phyloP scores from a whole-genome alignment of 2,329 filamentous ascomycete genomes.

The Colletotrichum ledebouriae region DNA sequence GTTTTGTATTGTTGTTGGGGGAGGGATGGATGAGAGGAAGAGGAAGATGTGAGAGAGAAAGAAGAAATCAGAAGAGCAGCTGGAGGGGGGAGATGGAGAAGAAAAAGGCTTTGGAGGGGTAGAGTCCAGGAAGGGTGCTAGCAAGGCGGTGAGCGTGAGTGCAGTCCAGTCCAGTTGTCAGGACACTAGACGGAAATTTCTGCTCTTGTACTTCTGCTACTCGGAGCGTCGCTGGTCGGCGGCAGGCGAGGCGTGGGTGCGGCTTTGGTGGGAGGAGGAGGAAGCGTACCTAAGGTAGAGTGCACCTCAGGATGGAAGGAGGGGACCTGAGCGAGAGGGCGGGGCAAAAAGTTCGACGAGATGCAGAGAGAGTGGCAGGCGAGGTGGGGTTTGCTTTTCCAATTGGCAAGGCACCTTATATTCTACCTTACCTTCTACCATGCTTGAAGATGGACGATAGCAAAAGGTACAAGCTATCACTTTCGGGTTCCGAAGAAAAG shows the following conservation, averaged over 20 bases:
- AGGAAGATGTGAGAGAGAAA: constrained; percentile 26
- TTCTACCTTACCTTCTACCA: background rate
- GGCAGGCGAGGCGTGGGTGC: background rate
- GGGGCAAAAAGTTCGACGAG: constrained; percentile 41
- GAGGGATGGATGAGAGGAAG: constrained; percentile 34
- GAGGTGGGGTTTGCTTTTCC: constrained; percentile 31
- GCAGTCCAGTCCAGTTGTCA: background rate
- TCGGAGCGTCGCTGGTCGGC: constrained; percentile 18
- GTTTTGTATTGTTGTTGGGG: constrained; percentile 39
- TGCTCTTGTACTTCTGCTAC: constrained; percentile 20
- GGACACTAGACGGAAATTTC: constrained; percentile 36
- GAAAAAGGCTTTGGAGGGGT: constrained; percentile 37
- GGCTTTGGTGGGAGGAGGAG: background rate
- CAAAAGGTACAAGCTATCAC: constrained; percentile 22
- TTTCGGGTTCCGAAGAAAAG: background rate
- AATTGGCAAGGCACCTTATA: no score
- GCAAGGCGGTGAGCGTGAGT: constrained; percentile 17
- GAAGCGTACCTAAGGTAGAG: background rate
- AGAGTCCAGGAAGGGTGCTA: constrained; percentile 14
- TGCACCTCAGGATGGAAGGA: background rate
- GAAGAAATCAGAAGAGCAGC: constrained; percentile 37
- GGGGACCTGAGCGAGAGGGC: constrained; percentile 18
- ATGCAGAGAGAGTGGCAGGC: constrained; percentile 35
- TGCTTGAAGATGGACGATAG: constrained; percentile 9
- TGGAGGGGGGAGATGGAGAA: constrained; percentile 33